Conservation (phyloP, 495 filamentous ascomycete species). For the Entonaema liquescens region DNA sequence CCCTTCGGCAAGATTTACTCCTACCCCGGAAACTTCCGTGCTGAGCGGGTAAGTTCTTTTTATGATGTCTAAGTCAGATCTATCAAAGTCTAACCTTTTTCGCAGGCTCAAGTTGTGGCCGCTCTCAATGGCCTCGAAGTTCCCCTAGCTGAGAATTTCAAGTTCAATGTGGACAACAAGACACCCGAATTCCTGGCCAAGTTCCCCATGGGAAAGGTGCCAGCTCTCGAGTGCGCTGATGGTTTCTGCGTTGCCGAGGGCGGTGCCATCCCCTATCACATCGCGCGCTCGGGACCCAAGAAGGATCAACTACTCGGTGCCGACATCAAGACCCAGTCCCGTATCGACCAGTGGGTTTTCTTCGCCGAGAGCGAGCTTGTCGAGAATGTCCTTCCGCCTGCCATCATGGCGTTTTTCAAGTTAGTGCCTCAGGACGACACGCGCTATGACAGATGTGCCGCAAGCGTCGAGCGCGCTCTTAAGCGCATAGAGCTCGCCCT, state of each 20-base stretch:
- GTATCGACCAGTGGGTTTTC: conserved; percentile 60
- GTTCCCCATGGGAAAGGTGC: conserved; percentile 69
- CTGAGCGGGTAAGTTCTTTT: conserved; percentile 53
- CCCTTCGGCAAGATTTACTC: conserved; percentile 63
- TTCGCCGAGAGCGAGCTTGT: conserved; percentile 59
- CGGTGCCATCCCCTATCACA: conserved; percentile 64
- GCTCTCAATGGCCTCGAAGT: conserved; percentile 63
- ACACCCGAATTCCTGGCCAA: conserved; percentile 64
- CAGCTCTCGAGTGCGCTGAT: conserved; percentile 63
- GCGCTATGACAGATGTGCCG: conserved; percentile 43
- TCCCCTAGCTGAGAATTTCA: conserved; percentile 51
- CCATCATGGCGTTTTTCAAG: conserved; percentile 49
- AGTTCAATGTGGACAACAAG: conserved; percentile 55
- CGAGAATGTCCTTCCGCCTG: conserved; percentile 41
- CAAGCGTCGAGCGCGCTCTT: conserved; percentile 48
- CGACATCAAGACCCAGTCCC: conserved; percentile 56
- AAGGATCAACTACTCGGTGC: conserved; percentile 60
- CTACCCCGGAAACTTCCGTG: conserved; percentile 58
- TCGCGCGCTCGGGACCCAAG: conserved; percentile 63
- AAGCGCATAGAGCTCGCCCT: conserved; percentile 56
- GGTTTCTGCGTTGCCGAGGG: conserved; percentile 62
- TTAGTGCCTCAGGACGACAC: conserved; percentile 48
- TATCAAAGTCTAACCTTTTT: background rate
- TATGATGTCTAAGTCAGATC: background rate
- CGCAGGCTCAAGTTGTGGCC: conserved; percentile 60